Evolutionary conservation across 2,329 filamentous ascomycete species (phyloP).

Genomic region (Zasmidium cellare): DNA sequence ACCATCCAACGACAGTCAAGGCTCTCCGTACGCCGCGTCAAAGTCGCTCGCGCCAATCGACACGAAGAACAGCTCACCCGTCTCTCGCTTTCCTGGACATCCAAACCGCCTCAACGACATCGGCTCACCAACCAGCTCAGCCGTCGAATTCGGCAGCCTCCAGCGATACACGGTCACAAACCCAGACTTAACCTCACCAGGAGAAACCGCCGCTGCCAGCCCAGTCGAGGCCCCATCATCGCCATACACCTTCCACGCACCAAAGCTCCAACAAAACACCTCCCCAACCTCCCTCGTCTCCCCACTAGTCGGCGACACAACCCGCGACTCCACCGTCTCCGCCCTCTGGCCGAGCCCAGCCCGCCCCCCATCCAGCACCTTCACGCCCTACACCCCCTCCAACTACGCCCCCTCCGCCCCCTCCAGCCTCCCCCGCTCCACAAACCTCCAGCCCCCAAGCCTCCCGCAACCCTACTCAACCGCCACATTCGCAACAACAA

Average conservation of each 20-base stretch:
- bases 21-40: background rate
- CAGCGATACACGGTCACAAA: slow-evolving; percentile 10
- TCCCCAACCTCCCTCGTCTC: background rate
- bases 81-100: background rate
- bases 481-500: slow-evolving; percentile 2
- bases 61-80: background rate
- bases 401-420: slow-evolving; percentile 11
- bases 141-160: background rate
- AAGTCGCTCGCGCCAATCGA: background rate
- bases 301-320: background rate
- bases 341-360: background rate
- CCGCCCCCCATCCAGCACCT: background rate
- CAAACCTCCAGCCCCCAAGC: slow-evolving; percentile 9
- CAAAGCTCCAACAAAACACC: background rate
- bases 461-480: slow-evolving; percentile 19
- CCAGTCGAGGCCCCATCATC: background rate
- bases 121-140: background rate
- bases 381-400: slow-evolving; percentile 18
- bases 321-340: background rate
- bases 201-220: background rate
- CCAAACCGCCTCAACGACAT: background rate
- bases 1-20: background rate
- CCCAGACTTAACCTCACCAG: slow-evolving; percentile 1
- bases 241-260: background rate
- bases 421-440: slow-evolving; percentile 11